These are phyloP conservation scores for Gossypioides kirkii DNA, from an alignment of 345 rosid genomes.

Conservation along the genomic window DNA sequence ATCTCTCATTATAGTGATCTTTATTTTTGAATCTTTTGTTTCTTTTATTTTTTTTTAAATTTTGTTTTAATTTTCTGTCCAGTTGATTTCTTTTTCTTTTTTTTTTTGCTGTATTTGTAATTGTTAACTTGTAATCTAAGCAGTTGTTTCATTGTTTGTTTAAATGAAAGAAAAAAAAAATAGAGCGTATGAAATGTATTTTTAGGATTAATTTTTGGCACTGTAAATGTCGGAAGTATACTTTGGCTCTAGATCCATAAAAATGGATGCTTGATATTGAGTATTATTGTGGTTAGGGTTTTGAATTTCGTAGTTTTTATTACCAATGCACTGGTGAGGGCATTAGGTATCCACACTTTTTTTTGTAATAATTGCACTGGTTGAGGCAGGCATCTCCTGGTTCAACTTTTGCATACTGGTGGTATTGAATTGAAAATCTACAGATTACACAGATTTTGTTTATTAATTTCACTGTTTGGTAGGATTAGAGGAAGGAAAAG, in stretches of 20 bases:
- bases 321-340: not conserved
- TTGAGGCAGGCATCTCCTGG: not conserved
- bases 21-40: not conserved
- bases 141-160: not conserved
- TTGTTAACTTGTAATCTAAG: not conserved
- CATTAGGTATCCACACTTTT: not conserved
- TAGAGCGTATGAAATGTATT: not conserved
- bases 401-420: not conserved
- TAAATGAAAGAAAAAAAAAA: not conserved
- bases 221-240: not conserved
- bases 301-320: not conserved
- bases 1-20: not conserved
- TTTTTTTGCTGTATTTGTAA: not conserved
- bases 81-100: conserved; percentile 20
- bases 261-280: not conserved
- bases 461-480: not conserved
- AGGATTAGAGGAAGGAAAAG: not conserved
- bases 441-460: not conserved
- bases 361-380: not conserved
- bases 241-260: conserved; percentile 18
- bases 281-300: not conserved
- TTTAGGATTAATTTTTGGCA: not conserved
- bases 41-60: not conserved
- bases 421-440: not conserved
- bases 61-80: not conserved